Percentiles rank a stretch among this genome's conserved stretches.
These are phyloP conservation scores for Colletotrichum incanum DNA, from an alignment of 2,329 filamentous ascomycete species.

Conservation along the genomic window DNA sequence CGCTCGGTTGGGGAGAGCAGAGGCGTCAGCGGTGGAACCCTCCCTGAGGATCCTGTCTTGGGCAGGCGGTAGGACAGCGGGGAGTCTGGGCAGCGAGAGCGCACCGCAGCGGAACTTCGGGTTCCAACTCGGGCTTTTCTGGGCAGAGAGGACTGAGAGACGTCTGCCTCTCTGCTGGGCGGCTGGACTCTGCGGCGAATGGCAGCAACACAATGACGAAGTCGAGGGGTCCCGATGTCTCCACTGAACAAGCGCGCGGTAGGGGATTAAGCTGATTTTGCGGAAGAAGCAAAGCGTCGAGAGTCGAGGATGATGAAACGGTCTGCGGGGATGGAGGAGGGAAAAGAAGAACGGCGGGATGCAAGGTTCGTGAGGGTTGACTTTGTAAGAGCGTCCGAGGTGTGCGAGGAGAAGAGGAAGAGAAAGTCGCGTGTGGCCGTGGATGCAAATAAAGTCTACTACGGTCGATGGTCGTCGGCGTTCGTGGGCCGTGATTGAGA, in stretches of 20 bases:
- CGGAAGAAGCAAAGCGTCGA: neutral
- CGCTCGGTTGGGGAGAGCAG: slow-evolving; percentile 12
- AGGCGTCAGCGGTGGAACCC: slow-evolving; percentile 37
- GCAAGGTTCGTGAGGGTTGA: slow-evolving; percentile 4
- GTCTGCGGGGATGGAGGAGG: neutral
- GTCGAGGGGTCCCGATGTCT: slow-evolving; percentile 13
- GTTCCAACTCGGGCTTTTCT: slow-evolving; percentile 4
- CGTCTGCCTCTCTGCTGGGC: neutral
- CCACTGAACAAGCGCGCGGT: slow-evolving; percentile 44
- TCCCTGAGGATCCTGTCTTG: slow-evolving; percentile 8
- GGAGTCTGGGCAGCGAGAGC: slow-evolving; percentile 32
- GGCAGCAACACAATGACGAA: slow-evolving; percentile 24
- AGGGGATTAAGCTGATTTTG: slow-evolving; percentile 21
- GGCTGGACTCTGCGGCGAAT: slow-evolving; percentile 14
- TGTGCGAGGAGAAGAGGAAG: neutral
- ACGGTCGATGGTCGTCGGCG: slow-evolving; percentile 3
- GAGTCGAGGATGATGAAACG: slow-evolving; percentile 20
- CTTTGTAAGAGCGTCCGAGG: neutral
- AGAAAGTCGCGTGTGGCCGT: neutral
- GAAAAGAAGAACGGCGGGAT: neutral
- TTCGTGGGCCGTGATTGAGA: slow-evolving; percentile 12
- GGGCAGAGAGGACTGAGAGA: neutral
- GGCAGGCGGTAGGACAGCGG: slow-evolving; percentile 36
- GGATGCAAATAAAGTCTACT: neutral
- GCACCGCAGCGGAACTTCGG: slow-evolving; percentile 8